phyloP scores from a whole-genome alignment of 768 basidiomycete species.

The Clathrus columnatus region DNA sequence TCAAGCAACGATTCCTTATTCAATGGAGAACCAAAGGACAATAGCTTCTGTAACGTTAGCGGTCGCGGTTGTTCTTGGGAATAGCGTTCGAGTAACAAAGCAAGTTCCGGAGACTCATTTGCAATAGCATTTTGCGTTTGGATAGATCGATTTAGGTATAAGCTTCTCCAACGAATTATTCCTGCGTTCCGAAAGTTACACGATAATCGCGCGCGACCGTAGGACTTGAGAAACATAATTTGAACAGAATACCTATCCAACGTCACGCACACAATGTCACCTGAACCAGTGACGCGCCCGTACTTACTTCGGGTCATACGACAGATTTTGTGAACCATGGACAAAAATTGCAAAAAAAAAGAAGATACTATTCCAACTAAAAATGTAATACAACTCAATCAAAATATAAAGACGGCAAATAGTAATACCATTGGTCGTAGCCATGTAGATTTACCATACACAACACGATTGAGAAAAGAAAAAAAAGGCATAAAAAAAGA shows the following conservation, averaged over 20 bases:
- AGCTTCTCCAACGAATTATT: background rate
- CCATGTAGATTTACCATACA: background rate
- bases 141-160: background rate
- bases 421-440: background rate
- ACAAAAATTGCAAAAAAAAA: background rate
- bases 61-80: constrained; percentile 56
- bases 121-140: background rate
- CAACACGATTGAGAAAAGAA: background rate
- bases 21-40: constrained; percentile 69
- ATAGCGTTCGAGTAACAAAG: constrained; percentile 53
- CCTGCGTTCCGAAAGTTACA: background rate
- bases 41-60: constrained; percentile 60
- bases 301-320: too few relatives aligned
- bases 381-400: background rate
- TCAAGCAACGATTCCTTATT: constrained; percentile 60
- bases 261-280: background rate
- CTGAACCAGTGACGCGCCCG: too few relatives aligned
- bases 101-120: constrained; percentile 36
- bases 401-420: background rate
- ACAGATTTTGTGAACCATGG: too few relatives aligned
- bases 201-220: background rate
- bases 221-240: background rate
- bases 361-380: background rate
- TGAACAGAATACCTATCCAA: background rate
- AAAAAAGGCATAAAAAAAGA: background rate